A percentile compares a stretch with the other conserved stretches of the same genome.
Conservation (phyloP, 2,329 filamentous ascomycete genomes). For the Aquanectria penicillioides region DNA sequence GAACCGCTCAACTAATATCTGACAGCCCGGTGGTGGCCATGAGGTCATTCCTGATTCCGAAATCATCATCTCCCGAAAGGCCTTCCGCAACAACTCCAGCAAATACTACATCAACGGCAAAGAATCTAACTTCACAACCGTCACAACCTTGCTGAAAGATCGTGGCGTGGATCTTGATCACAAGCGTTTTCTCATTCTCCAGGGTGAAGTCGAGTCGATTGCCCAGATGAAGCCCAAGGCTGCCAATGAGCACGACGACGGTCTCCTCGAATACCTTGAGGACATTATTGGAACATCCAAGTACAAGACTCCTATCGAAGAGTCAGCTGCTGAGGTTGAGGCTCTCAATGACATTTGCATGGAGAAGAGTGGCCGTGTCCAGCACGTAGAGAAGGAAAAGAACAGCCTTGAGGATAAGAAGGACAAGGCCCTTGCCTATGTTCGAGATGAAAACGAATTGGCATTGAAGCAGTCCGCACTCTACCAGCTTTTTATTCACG, state of each 20-base stretch:
- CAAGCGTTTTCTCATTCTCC: conserved; percentile 96
- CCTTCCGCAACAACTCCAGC: conserved; percentile 98
- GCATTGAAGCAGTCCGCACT: conserved; percentile 88
- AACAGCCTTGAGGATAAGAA: conserved; percentile 95
- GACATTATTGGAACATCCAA: conserved; percentile 99
- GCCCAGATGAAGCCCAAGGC: conserved; percentile 99
- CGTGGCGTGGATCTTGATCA: conserved; percentile 95
- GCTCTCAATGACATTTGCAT: conserved; percentile 92
- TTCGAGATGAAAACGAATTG: conserved; percentile 93
- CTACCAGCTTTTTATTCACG: conserved; percentile 90
- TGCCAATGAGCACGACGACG: conserved; percentile 93
- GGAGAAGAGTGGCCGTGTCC: conserved; percentile 94
- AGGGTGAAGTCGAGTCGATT: conserved; percentile 98
- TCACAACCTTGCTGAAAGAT: conserved; percentile 86
- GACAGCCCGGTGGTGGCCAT: conserved; percentile 74
- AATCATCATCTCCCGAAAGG: conserved; percentile 87
- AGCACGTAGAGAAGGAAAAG: conserved; percentile 98
- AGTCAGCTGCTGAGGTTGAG: conserved; percentile 90
- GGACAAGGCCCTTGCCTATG: conserved; percentile 87
- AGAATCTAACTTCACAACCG: conserved; percentile 89
- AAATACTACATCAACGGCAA: conserved; percentile 97
- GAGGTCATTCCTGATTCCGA: conserved; percentile 85
- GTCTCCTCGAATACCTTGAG: conserved; percentile 94
- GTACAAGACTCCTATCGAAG: conserved; percentile 97
- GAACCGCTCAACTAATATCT: conserved; percentile 40